Conservation (phyloP, 2,329 filamentous ascomycete genomes). For the Beauveria sp. region DNA sequence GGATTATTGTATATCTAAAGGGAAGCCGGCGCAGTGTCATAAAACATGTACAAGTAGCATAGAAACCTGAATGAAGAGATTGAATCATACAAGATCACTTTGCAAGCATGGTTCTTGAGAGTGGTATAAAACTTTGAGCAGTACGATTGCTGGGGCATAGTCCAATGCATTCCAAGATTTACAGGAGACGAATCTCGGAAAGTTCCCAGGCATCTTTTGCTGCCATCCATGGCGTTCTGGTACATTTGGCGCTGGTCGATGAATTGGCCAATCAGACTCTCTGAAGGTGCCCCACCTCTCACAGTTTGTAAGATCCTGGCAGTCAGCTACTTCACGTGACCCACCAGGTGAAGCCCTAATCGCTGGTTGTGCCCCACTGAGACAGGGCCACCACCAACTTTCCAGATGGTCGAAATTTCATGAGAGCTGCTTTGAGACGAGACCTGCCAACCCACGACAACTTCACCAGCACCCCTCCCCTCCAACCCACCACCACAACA, state of each 20-base stretch:
- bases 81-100: background rate
- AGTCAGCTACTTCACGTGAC: constrained; percentile 19
- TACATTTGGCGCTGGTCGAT: background rate
- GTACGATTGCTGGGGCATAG: background rate
- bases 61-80: constrained; percentile 15
- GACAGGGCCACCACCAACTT: constrained; percentile 22
- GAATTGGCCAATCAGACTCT: background rate
- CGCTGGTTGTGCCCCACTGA: constrained; percentile 15
- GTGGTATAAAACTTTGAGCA: background rate
- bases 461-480: constrained; percentile 19
- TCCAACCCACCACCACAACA: constrained; percentile 32
- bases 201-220: background rate
- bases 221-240: background rate
- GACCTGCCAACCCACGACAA: constrained; percentile 8
- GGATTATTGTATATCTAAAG: constrained; percentile 19
- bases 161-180: background rate
- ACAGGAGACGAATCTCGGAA: background rate
- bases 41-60: constrained; percentile 26
- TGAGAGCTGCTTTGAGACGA: background rate
- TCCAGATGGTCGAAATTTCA: constrained; percentile 12
- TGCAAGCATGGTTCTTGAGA: background rate
- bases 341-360: constrained; percentile 25
- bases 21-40: constrained; percentile 16
- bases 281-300: background rate
- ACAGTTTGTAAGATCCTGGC: background rate